These are phyloP conservation scores for Penicillium italicum DNA, from an alignment of 2,329 filamentous ascomycete genomes.

Conservation along the genomic window DNA sequence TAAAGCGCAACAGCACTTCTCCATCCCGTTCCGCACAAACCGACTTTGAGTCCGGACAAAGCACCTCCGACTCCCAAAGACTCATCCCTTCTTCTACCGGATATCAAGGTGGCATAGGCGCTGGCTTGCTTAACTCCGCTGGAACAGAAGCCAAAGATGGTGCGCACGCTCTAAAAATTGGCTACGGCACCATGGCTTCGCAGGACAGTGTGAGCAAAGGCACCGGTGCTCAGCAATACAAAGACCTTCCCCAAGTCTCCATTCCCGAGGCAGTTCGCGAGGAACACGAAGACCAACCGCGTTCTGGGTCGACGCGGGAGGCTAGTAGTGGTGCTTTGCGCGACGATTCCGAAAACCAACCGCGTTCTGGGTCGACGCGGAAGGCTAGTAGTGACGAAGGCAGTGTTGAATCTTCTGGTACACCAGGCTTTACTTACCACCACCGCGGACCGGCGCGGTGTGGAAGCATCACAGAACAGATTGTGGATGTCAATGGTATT, in stretches of 20 bases:
- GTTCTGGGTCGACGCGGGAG: conserved; percentile 16
- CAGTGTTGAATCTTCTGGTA: conserved; percentile 26
- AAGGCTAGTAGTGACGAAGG: conserved; percentile 22
- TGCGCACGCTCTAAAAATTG: conserved; percentile 57
- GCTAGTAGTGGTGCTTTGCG: conserved; percentile 17
- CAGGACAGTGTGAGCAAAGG: conserved; percentile 28
- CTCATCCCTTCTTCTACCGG: conserved; percentile 31
- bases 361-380: conserved; percentile 12
- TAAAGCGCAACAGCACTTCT: conserved; percentile 54
- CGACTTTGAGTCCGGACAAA: conserved; percentile 39
- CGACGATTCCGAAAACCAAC: conserved; percentile 20
- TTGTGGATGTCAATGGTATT: conserved; percentile 70
- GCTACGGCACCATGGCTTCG: conserved; percentile 49
- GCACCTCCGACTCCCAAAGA: conserved; percentile 38
- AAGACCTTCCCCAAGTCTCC: conserved; percentile 25
- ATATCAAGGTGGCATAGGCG: conserved; percentile 52
- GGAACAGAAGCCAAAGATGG: conserved; percentile 62
- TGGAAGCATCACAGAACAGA: conserved; percentile 74
- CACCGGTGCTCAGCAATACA: conserved; percentile 20
- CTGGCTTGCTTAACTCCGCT: conserved; percentile 52
- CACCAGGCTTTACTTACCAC: conserved; percentile 29
- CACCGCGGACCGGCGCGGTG: conserved; percentile 58
- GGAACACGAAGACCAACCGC: conserved; percentile 27
- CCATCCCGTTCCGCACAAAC: conserved; percentile 36
- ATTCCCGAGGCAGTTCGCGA: conserved; percentile 34